These are phyloP conservation scores for Nidularia sp. DNA, from an alignment of 768 basidiomycete species.

Conservation along the genomic window DNA sequence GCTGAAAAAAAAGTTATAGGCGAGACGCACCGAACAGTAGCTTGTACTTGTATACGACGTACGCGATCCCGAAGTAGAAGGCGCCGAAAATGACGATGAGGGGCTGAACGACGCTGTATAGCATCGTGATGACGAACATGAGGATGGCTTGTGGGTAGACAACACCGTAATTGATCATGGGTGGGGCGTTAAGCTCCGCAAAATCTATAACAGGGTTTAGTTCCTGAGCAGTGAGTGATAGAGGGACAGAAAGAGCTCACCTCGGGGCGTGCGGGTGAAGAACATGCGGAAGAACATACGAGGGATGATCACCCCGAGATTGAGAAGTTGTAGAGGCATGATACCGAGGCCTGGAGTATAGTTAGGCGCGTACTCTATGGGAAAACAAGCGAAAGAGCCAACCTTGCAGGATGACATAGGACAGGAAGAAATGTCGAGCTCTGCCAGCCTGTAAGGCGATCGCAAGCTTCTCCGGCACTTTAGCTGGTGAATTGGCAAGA, in stretches of 20 bases:
- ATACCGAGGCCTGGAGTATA: conserved; percentile 68
- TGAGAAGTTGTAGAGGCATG: conserved; percentile 94
- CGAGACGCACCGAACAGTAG: conserved; percentile 77
- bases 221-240: background rate
- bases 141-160: conserved; percentile 97
- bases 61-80: conserved; percentile 92
- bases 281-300: conserved; percentile 71
- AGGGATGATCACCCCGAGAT: conserved; percentile 84
- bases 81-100: conserved; percentile 94
- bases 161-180: conserved; percentile 96
- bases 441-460: conserved; percentile 72
- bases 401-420: conserved; percentile 85
- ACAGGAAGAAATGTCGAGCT: conserved; percentile 81
- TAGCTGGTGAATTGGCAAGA: conserved; percentile 88
- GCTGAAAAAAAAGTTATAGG: background rate
- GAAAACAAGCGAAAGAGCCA: background rate
- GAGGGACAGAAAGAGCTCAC: conserved; percentile 30
- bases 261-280: conserved; percentile 86
- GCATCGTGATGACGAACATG: conserved; percentile 90
- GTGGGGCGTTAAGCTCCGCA: conserved; percentile 94
- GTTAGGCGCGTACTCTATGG: no score
- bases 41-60: conserved; percentile 98
- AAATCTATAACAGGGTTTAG: conserved; percentile 53
- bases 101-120: conserved; percentile 95
- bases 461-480: conserved; percentile 92